phyloP scores from a whole-genome alignment of 371 early-diverging fungal genomes.

The Mucor circinelloides region DNA sequence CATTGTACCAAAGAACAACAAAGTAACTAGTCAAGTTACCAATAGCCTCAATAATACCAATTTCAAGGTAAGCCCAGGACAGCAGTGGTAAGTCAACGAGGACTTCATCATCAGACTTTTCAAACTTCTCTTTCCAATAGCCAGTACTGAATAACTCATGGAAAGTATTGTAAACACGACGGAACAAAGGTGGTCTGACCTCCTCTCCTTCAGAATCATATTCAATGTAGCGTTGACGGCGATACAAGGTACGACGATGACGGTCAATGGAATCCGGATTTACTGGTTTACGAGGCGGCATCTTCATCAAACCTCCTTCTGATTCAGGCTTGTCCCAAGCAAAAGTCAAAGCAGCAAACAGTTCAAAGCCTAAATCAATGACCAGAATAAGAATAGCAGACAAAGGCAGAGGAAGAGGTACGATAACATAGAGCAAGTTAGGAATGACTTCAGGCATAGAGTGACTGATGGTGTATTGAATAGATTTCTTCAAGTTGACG shows the following conservation, averaged over 20 bases:
- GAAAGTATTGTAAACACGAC: constrained; percentile 32
- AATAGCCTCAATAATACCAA: constrained; percentile 79
- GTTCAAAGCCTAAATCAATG: constrained; percentile 93
- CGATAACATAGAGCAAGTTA: constrained; percentile 81
- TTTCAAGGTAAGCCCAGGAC: constrained; percentile 86
- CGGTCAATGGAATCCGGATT: constrained; percentile 71
- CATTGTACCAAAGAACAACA: constrained; percentile 60
- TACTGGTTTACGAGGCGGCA: constrained; percentile 90
- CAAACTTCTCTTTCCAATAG: constrained; percentile 69
- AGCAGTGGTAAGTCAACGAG: constrained; percentile 86
- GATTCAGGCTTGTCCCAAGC: constrained; percentile 95
- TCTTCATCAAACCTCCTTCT: constrained; percentile 77
- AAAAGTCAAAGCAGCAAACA: constrained; percentile 83
- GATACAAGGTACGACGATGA: constrained; percentile 56
- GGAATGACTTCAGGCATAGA: constrained; percentile 85
- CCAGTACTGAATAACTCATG: constrained; percentile 50
- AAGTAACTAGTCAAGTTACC: constrained; percentile 80
- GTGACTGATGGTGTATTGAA: constrained; percentile 91
- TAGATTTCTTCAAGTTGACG: constrained; percentile 92
- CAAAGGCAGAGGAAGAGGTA: constrained; percentile 88
- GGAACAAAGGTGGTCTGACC: constrained; percentile 27
- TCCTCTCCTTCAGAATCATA: constrained; percentile 54
- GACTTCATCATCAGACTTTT: constrained; percentile 76
- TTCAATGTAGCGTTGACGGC: constrained; percentile 45
- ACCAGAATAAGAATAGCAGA: constrained; percentile 85